Evolutionary conservation across 768 basidiomycete genomes (phyloP).

Genomic region (Cystobasidium ongulense): DNA sequence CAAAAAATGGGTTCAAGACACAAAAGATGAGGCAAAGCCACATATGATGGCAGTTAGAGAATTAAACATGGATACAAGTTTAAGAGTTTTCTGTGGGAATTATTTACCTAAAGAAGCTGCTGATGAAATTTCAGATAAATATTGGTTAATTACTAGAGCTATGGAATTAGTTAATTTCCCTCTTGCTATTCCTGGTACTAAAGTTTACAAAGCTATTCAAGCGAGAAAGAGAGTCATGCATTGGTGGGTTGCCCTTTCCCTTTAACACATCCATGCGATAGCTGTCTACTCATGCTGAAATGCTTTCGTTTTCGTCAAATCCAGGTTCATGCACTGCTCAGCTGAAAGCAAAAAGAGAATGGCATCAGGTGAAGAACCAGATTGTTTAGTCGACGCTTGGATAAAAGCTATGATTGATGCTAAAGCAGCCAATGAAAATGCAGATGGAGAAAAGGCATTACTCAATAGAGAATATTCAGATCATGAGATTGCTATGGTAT

Average conservation of each 20-base stretch:
- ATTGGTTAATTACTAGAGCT: conserved; percentile 90
- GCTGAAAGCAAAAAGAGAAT: conserved; percentile 69
- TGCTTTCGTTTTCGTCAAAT: conserved; percentile 74
- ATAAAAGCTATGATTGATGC: conserved; percentile 62
- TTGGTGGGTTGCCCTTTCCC: conserved; percentile 48
- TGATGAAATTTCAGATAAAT: conserved; percentile 76
- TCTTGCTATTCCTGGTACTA: conserved; percentile 85
- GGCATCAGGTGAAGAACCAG: conserved; percentile 64
- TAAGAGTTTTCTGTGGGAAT: conserved; percentile 86
- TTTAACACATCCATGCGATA: not conserved
- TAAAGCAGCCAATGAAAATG: conserved; percentile 43
- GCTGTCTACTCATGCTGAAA: conserved; percentile 76
- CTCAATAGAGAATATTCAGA: conserved; percentile 67
- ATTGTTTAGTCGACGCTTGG: conserved; percentile 92
- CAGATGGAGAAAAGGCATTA: conserved; percentile 56
- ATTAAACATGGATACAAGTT: conserved; percentile 94
- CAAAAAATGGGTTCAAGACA: conserved; percentile 60
- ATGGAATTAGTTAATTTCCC: conserved; percentile 99
- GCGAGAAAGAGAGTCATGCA: conserved; percentile 75
- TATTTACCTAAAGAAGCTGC: conserved; percentile 76
- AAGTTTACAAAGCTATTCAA: conserved; percentile 86
- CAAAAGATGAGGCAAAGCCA: conserved; percentile 50
- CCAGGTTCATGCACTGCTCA: conserved; percentile 65
- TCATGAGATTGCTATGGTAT: conserved; percentile 90
- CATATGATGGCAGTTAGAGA: conserved; percentile 82